Percentiles rank a stretch among this genome's conserved stretches.
phyloP scores from a whole-genome alignment of 2,329 filamentous ascomycete species.

The Penicillium sp. region DNA sequence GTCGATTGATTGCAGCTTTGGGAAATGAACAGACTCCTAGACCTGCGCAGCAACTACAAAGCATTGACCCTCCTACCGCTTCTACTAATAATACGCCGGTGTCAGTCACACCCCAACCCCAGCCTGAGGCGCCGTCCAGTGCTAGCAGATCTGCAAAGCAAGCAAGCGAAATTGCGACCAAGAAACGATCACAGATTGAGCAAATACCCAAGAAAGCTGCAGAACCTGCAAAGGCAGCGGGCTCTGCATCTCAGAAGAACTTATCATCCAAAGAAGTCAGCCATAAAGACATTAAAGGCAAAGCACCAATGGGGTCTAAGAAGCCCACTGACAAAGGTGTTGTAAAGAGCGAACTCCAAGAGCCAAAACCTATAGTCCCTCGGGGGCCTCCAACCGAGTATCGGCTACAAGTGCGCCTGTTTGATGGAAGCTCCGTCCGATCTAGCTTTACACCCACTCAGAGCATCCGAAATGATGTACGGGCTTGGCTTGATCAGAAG shows the following conservation, averaged over 20 bases:
- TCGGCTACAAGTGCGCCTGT: constrained; percentile 74
- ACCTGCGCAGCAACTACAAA: constrained; percentile 5
- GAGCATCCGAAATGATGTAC: constrained; percentile 64
- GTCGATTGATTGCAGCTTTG: constrained; percentile 51
- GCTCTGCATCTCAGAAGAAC: constrained; percentile 52
- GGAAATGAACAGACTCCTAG: constrained; percentile 18
- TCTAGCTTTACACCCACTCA: constrained; percentile 64
- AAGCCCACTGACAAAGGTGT: constrained; percentile 8
- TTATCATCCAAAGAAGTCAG: constrained; percentile 63
- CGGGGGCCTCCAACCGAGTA: constrained; percentile 41
- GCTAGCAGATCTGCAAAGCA: neutral
- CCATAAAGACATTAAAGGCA: constrained; percentile 52
- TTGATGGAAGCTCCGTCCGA: constrained; percentile 79
- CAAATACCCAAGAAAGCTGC: neutral
- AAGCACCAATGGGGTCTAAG: constrained; percentile 8
- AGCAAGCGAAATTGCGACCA: neutral
- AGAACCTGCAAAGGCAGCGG: constrained; percentile 47
- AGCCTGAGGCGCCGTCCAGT: constrained; percentile 4
- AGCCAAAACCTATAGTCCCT: constrained; percentile 15
- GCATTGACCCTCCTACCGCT: neutral
- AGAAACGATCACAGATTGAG: neutral
- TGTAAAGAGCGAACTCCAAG: constrained; percentile 7
- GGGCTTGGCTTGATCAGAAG: constrained; percentile 71
- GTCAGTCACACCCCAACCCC: constrained; percentile 16
- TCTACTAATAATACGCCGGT: constrained; percentile 6